phyloP scores from a whole-genome alignment of 2,329 filamentous ascomycete genomes.

The Hymenoscyphus occultus region DNA sequence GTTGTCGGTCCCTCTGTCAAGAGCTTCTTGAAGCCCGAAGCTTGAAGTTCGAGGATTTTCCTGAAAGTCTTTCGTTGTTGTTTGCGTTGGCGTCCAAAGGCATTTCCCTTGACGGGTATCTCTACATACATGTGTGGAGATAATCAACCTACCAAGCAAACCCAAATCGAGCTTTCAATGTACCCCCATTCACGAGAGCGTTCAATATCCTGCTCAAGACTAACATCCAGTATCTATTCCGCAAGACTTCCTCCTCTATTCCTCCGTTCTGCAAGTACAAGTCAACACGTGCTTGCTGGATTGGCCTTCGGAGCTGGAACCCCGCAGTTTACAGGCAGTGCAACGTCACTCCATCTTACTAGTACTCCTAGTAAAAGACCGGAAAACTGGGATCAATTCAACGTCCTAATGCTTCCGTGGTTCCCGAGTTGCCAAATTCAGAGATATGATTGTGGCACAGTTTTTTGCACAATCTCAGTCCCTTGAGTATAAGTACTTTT shows the following conservation, averaged over 20 bases:
- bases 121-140: no score
- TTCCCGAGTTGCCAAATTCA: neutral
- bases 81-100: no score
- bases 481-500: neutral
- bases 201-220: neutral
- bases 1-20: no score
- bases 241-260: neutral
- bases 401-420: neutral
- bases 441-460: neutral
- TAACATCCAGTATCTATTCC: neutral
- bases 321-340: neutral
- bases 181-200: neutral
- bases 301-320: neutral
- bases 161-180: no score
- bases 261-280: neutral
- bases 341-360: neutral
- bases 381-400: neutral
- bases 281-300: conserved; percentile 1
- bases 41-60: no score
- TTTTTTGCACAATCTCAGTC: neutral
- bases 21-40: no score
- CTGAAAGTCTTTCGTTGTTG: no score
- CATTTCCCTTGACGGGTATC: no score
- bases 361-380: neutral
- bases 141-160: no score